Conservation (phyloP, 192 early-diverging fungal genomes). For the Endogone sp. region DNA sequence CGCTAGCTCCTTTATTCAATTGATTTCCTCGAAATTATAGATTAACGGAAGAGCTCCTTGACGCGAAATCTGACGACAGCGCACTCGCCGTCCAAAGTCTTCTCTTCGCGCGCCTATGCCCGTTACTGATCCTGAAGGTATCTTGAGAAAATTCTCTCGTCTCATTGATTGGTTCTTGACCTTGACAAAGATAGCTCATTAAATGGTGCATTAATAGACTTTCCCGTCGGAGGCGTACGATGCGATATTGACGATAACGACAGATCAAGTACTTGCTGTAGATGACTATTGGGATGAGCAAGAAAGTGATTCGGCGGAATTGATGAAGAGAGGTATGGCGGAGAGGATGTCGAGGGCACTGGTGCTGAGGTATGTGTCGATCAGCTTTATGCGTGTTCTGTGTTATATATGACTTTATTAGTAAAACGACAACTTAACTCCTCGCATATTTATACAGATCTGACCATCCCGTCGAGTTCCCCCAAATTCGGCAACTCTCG, state of each 20-base stretch:
- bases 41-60: conserved; percentile 6
- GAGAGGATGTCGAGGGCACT: background rate
- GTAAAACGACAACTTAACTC: no score
- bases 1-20: no score
- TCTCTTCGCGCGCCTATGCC: conserved; percentile 9
- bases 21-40: no score
- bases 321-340: background rate
- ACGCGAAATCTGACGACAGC: conserved; percentile 4
- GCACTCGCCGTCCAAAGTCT: conserved; percentile 12
- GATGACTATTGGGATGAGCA: background rate
- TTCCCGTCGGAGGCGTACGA: background rate
- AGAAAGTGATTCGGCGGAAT: background rate
- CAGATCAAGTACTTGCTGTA: background rate
- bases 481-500: background rate
- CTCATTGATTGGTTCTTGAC: no score
- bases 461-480: background rate
- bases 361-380: background rate
- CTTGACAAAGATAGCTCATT: background rate
- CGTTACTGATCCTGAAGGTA: conserved; percentile 9
- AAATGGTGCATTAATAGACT: background rate
- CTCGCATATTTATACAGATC: background rate
- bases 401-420: no score
- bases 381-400: no score
- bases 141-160: no score
- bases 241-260: background rate